A percentile compares a stretch with the other conserved stretches of the same genome.
Conservation (phyloP, 2,329 filamentous ascomycete species). For the Microdochium bolleyi region DNA sequence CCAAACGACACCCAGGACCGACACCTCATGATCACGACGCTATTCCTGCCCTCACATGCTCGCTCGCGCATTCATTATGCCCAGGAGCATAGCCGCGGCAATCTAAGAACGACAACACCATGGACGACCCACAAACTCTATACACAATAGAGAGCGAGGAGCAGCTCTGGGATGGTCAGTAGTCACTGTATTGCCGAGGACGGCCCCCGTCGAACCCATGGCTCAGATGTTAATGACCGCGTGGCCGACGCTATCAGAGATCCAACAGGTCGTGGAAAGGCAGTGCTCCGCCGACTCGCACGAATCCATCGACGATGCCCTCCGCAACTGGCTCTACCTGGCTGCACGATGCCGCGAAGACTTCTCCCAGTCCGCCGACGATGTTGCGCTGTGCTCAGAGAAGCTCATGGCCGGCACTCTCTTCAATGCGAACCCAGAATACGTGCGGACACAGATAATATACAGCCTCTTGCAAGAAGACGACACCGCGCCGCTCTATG, state of each 20-base stretch:
- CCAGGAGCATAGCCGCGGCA: background rate
- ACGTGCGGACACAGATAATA: constrained; percentile 87
- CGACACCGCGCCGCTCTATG: constrained; percentile 68
- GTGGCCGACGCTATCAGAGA: constrained; percentile 24
- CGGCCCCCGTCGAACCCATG: background rate
- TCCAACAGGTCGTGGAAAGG: constrained; percentile 35
- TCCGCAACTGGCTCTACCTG: constrained; percentile 77
- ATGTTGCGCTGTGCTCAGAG: constrained; percentile 73
- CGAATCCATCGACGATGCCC: constrained; percentile 68
- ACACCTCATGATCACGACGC: background rate
- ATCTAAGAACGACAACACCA: constrained; percentile 18
- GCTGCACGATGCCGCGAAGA: constrained; percentile 69
- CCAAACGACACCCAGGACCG: background rate
- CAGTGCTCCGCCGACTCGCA: constrained; percentile 36
- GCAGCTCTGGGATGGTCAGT: constrained; percentile 81
- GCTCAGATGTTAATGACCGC: background rate
- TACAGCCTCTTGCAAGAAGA: constrained; percentile 90
- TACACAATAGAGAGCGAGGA: constrained; percentile 69
- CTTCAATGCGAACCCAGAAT: constrained; percentile 68
- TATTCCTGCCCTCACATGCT: background rate
- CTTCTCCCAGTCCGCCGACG: constrained; percentile 68
- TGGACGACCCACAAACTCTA: constrained; percentile 59
- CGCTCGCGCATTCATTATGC: background rate
- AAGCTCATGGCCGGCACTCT: constrained; percentile 68
- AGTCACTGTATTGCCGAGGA: constrained; percentile 15